Base-by-base conservation (phyloP, 176 grass and related monocot species). In the Typha latifolia region DNA sequence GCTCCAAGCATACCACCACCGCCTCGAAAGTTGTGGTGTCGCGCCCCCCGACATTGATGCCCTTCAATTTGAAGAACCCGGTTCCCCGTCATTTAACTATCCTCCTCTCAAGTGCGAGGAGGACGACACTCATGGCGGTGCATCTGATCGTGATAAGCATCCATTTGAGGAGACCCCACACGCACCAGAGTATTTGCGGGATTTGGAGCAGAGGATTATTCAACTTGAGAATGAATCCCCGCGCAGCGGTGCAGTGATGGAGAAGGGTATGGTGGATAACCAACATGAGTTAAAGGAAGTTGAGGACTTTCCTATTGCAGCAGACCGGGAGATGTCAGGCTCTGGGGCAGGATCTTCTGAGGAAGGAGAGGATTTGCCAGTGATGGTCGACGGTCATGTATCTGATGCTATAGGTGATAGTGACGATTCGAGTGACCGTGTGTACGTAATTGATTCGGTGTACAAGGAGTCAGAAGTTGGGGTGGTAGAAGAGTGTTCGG, bases 361-460 rank as follows among this genome's bases (percentile, higher is more conserved):
- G 20, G 55, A 37, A 18, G 52, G 15, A 81, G 69, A 47, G 49
- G 23, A 72, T 31, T 19, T 16, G 67, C 49, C 23, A 37, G 48
- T 31, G 47, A 55, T 29, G 65, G 74, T 49, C 32, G 71, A 76
- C 56, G 56, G 7, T 14, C 22, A 66, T 68, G 18, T 68, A 65
- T 11, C 21, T 19, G 62, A 47, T 12, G 69, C 16, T 31, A 84
- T 65, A 12, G 59, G 82, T 51, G 83, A 55, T 12, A 52, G 37
- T 51, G 23, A 49, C 5, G 73, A 71, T 2, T 57, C 43, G 21
- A 90, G 80, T 13, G 83, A 99, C 68, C 79, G 94, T 64, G 83
- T 99, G 1, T 99, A 93, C 78, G 90, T 72, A 11, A 87, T 99
- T 49, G 94, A 93, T 79, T 84, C 72, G 52, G 94, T 90, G 18